Evolutionary conservation across 129 eudicot species (phyloP).

Genomic region (Chrysanthemum makinoi): DNA sequence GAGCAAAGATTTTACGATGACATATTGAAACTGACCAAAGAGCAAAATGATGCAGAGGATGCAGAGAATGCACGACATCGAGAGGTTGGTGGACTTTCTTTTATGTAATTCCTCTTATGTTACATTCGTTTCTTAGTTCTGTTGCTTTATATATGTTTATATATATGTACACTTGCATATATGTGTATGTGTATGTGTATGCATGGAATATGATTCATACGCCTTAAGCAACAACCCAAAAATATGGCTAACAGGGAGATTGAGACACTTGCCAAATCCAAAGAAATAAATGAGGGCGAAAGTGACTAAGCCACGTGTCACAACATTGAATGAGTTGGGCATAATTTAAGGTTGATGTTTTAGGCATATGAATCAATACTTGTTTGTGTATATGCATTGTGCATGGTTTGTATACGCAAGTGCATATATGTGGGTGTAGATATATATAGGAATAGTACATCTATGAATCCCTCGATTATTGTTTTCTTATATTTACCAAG

Average conservation of each 20-base stretch:
- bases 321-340: no score
- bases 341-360: no score
- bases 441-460: background rate
- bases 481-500: no score
- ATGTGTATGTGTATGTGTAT: background rate
- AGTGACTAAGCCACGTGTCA: no score
- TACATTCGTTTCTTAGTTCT: background rate
- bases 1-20: conserved; percentile 81
- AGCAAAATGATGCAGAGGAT: conserved; percentile 83
- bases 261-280: no score
- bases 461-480: no score
- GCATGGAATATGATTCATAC: no score
- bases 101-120: background rate
- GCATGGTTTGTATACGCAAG: background rate
- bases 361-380: no score
- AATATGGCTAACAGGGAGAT: no score
- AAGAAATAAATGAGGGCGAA: no score
- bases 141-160: background rate
- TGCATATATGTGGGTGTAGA: background rate
- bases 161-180: background rate
- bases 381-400: background rate
- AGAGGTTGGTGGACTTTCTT: conserved; percentile 53
- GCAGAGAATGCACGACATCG: conserved; percentile 83
- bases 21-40: conserved; percentile 68
- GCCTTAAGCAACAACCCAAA: no score